These are phyloP conservation scores for Dothideomycetes sp. DNA, from an alignment of 2,329 filamentous ascomycete species.

Conservation along the genomic window DNA sequence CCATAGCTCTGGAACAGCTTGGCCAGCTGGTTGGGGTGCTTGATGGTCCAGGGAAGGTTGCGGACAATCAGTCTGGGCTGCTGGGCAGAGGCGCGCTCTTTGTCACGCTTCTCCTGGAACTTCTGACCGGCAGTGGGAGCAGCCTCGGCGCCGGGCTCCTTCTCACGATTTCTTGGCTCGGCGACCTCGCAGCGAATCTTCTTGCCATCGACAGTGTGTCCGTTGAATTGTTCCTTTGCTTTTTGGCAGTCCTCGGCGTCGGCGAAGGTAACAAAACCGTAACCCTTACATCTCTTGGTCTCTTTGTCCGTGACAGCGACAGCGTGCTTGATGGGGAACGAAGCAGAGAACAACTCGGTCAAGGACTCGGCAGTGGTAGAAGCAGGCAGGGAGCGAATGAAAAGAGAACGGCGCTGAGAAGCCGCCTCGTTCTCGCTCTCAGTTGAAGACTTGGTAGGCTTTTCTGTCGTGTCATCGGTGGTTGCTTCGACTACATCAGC, in stretches of 20 bases:
- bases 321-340: conserved; percentile 91
- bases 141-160: conserved; percentile 16
- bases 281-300: conserved; percentile 83
- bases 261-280: conserved; percentile 93
- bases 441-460: conserved; percentile 8
- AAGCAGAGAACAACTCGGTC: conserved; percentile 84
- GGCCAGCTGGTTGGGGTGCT: conserved; percentile 69
- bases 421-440: conserved; percentile 12
- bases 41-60: conserved; percentile 94
- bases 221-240: conserved; percentile 74
- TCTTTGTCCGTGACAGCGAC: conserved; percentile 79
- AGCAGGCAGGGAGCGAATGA: conserved; percentile 77
- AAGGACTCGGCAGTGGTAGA: conserved; percentile 72
- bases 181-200: conserved; percentile 82
- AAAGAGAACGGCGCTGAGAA: conserved; percentile 50
- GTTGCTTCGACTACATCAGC: conserved; percentile 23
- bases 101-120: conserved; percentile 59
- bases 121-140: conserved; percentile 15
- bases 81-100: conserved; percentile 54
- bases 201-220: conserved; percentile 65
- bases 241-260: conserved; percentile 82
- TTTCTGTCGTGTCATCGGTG: conserved; percentile 17
- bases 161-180: conserved; percentile 67
- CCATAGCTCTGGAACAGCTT: conserved; percentile 78
- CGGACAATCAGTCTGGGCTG: conserved; percentile 82